phyloP scores from a whole-genome alignment of 495 filamentous ascomycete genomes.

The Trichoderma virens region DNA sequence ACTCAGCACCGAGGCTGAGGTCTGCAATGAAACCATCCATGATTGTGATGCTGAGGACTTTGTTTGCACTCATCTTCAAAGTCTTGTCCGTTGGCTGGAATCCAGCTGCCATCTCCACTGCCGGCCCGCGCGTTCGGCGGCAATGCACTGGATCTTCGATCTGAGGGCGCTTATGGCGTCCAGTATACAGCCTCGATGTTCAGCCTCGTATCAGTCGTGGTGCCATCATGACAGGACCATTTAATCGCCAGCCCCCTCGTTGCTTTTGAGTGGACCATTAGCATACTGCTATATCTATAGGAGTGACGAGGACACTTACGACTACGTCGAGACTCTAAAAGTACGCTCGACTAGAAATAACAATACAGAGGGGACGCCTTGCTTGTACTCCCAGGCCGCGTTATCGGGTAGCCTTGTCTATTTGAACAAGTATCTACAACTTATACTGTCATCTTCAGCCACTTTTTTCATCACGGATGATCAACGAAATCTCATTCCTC shows the following conservation, averaged over 20 bases:
- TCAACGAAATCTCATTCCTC: not conserved
- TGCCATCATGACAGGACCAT: not conserved
- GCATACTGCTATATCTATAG: not conserved
- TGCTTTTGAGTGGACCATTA: not conserved
- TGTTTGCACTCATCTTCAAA: not conserved
- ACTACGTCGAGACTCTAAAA: too few relatives aligned
- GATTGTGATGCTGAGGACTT: not conserved
- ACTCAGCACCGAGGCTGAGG: not conserved
- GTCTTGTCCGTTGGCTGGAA: not conserved
- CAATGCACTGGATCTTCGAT: not conserved
- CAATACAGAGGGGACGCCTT: not conserved
- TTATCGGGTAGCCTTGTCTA: not conserved
- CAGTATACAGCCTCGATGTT: not conserved
- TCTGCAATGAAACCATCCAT: not conserved
- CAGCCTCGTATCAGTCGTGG: not conserved
- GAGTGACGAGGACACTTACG: not conserved
- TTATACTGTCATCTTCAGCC: not conserved
- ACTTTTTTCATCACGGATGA: not conserved
- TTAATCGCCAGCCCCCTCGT: conserved; percentile 4
- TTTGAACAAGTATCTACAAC: not conserved
- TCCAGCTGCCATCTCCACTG: not conserved
- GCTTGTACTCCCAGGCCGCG: not conserved
- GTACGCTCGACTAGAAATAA: too few relatives aligned
- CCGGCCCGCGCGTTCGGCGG: not conserved
- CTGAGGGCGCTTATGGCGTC: conserved; percentile 1